These are phyloP conservation scores for Martiniozyma abietophila DNA, from an alignment of 805 yeast genomes.

Conservation along the genomic window DNA sequence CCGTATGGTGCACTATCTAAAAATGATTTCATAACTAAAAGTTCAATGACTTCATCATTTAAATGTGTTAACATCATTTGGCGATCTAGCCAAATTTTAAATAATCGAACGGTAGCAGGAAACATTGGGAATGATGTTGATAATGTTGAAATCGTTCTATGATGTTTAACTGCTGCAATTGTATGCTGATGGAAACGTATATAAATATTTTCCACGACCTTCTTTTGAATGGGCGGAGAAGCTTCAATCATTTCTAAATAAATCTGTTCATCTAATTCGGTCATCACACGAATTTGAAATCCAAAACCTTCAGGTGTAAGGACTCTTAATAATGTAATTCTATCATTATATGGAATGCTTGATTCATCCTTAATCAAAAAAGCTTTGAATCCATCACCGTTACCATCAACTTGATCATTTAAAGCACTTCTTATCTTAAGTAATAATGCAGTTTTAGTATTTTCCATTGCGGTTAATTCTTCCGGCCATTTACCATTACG, in stretches of 20 bases:
- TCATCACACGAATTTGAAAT: conserved; percentile 63
- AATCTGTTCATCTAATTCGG: conserved; percentile 76
- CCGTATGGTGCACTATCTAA: conserved; percentile 82
- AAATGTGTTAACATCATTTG: conserved; percentile 69
- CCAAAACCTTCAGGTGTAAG: conserved; percentile 88
- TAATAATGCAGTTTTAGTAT: conserved; percentile 83
- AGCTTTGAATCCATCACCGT: conserved; percentile 38
- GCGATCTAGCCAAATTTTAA: conserved; percentile 83
- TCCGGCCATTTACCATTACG: conserved; percentile 83
- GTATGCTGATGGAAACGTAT: conserved; percentile 58
- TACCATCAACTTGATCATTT: conserved; percentile 31
- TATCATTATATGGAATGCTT: conserved; percentile 54
- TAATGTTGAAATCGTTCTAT: conserved; percentile 65
- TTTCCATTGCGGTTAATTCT: conserved; percentile 74
- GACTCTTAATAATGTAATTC: conserved; percentile 49
- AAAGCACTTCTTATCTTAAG: conserved; percentile 47
- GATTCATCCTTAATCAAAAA: conserved; percentile 56
- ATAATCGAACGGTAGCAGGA: conserved; percentile 72
- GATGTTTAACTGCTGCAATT: conserved; percentile 65
- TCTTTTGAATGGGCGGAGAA: conserved; percentile 49
- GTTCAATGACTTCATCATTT: conserved; percentile 70
- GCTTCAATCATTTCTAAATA: conserved; percentile 65
- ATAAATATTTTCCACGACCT: conserved; percentile 50
- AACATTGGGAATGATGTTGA: conserved; percentile 63
- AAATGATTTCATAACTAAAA: conserved; percentile 75